Conservation (phyloP, 2,329 filamentous ascomycete genomes). For the Beauveria pseudobassiana region DNA sequence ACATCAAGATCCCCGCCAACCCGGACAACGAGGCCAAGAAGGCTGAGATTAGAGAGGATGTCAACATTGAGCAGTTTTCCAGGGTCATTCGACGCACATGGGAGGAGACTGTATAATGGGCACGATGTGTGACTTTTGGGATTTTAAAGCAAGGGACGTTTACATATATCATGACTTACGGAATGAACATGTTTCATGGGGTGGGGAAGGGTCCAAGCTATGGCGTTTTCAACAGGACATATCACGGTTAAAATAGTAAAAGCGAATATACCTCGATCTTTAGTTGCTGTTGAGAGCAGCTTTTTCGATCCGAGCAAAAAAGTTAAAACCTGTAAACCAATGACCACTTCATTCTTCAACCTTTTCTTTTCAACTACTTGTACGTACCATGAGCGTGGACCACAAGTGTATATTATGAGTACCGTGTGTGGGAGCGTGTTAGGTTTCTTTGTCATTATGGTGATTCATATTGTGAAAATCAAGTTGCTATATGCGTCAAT, state of each 20-base stretch:
- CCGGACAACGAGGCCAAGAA: slow-evolving; percentile 97
- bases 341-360: neutral
- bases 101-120: slow-evolving; percentile 53
- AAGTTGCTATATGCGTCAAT: slow-evolving; percentile 12
- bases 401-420: too few relatives aligned
- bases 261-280: slow-evolving; percentile 7
- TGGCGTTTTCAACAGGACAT: slow-evolving; percentile 14
- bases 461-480: slow-evolving; percentile 20
- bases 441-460: neutral
- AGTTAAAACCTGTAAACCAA: slow-evolving; percentile 1
- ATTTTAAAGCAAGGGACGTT: neutral
- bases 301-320: neutral
- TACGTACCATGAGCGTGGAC: neutral
- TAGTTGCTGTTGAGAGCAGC: neutral
- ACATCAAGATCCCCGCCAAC: slow-evolving; percentile 77
- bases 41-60: slow-evolving; percentile 89
- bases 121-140: neutral
- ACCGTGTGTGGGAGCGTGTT: neutral
- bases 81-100: slow-evolving; percentile 77
- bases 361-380: neutral
- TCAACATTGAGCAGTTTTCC: slow-evolving; percentile 80
- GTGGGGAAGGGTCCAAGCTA: slow-evolving; percentile 9
- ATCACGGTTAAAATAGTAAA: slow-evolving; percentile 9
- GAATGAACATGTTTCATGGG: slow-evolving; percentile 8
- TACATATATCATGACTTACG: slow-evolving; percentile 6